Base-by-base conservation (phyloP, 2,329 filamentous ascomycete genomes). In the Ophiostoma populinum region DNA sequence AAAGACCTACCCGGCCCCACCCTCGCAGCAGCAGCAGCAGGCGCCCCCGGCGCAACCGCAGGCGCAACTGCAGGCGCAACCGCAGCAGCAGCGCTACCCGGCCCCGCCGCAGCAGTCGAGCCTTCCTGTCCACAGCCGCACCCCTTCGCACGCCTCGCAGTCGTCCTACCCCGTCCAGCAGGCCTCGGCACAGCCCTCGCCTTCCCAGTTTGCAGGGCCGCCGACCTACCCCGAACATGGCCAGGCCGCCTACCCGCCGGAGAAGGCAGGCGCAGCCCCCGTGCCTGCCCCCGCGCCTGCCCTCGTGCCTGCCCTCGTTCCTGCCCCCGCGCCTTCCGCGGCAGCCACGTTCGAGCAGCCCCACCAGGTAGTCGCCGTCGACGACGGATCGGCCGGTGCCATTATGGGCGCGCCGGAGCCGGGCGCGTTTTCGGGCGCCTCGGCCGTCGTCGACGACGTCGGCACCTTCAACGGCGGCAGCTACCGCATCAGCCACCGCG, bases 401-500 rank as follows among this genome's bases (percentile, higher is more conserved):
- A 48, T 54, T 15, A 42, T 49, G 16, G 54, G 55, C 6, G 61
- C 57, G 4, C 62, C 58, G 9, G 49, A 55, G 6, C 54, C 58
- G 12, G 54, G 57, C 21, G 67, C 78, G 38, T 85, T 87, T 43
- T 53, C 63, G 6, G 80, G 80, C 20, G 72, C 68, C 0, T 56
- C 57, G 21, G 60, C 76, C 1, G 66, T 68, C 1, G 62, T 72
- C 20, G 90, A 95, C 53, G 86, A 93, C 46, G 72, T 92, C 2
- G 90, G 90, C n/a, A 90, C 80, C 0, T 98, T 95, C 62, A 95
- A 95, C 51, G 90, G 90, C 12, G 90, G 90, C 10, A 87, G 80
- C 50, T 98, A 87, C 53, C 70, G 90, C 28, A 85, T 95, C 51
- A 90, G 81, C 49, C 90, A 98, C 51, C 69, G 90, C 16, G 85